Evolutionary conservation across 176 grass and related monocot genomes (phyloP).

Genomic region (Carex parvula): DNA sequence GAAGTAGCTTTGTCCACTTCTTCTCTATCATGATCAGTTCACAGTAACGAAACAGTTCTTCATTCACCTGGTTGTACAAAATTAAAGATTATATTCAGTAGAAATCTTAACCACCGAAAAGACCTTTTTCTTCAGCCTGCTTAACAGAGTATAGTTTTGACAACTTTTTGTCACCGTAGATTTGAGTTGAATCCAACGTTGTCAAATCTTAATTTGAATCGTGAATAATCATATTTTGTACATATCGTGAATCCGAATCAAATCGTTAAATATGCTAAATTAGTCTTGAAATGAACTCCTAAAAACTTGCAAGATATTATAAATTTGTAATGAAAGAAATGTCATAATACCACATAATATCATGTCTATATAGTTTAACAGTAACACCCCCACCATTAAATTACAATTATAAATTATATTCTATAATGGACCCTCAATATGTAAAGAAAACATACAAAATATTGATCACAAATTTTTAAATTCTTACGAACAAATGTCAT

Average conservation of each 20-base stretch:
- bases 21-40: slow-evolving; percentile 47
- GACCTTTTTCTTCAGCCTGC: not conserved
- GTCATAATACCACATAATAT: not conserved
- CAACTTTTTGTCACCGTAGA: not conserved
- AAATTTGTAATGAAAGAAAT: not conserved
- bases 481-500: not conserved
- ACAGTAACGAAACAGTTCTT: slow-evolving; percentile 32
- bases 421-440: not conserved
- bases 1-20: slow-evolving; percentile 72
- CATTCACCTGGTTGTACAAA: slow-evolving; percentile 54
- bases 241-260: not conserved
- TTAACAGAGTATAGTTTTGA: not conserved
- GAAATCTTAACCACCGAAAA: not conserved
- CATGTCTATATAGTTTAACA: not conserved
- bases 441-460: not conserved
- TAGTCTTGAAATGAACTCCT: not conserved
- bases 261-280: not conserved
- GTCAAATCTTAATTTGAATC: not conserved
- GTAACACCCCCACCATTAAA: not conserved
- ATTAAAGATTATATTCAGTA: slow-evolving; percentile 14
- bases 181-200: not conserved
- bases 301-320: not conserved
- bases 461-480: not conserved
- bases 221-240: not conserved
- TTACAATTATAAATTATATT: not conserved